Evolutionary conservation across 2,329 filamentous ascomycete genomes (phyloP), one percentile per base, ranked within the genome.

Genomic region (Xenosphaeropsis pyriputrescens): DNA sequence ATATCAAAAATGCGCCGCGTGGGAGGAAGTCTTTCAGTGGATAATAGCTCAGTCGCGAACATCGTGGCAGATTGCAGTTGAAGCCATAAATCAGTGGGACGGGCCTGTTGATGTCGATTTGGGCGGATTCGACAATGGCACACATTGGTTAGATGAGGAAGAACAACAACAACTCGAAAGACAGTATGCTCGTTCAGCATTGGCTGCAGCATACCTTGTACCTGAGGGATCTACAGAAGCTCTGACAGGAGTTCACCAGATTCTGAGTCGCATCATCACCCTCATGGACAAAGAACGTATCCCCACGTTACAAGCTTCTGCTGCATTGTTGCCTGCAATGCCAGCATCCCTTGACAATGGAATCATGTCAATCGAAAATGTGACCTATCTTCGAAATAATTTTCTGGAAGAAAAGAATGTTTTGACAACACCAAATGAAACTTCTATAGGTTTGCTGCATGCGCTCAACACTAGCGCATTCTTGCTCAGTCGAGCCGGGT

Each of bases 11-110:
- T 67, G 71, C 56, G 54, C 68, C 32, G 79, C 75, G 6, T 88
- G 81, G 80, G 75, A 84, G 43, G 65, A 71, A 44, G 63, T 79
- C 4, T 72, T 82, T 37, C 63, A 69, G 39, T 88, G 81, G 80
- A 63, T 89, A 30, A 63, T 70, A 12, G 51, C 59, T 2, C 71
- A 75, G 42, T 75, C 80, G 1, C 61, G 63, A 4, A 63, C 62
- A 15, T 69, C 74, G 13, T 80, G 84, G 67, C 60, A 56, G 18
- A 61, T 75, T n/a, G 70, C 73, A n/a, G 63, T 76, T 22, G 64
- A 66, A 35, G 75, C 70, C 6, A 61, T 86, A 26, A 69, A 76
- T 42, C 70, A 81, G 45, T 89, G 82, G 82, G 73, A 79, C 47
- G 83, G 82, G 0, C 79, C 81, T 1, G 62, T 63, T 6, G 82